Conservation (phyloP, 495 filamentous ascomycete genomes). For the Bryoglossum gracile region DNA sequence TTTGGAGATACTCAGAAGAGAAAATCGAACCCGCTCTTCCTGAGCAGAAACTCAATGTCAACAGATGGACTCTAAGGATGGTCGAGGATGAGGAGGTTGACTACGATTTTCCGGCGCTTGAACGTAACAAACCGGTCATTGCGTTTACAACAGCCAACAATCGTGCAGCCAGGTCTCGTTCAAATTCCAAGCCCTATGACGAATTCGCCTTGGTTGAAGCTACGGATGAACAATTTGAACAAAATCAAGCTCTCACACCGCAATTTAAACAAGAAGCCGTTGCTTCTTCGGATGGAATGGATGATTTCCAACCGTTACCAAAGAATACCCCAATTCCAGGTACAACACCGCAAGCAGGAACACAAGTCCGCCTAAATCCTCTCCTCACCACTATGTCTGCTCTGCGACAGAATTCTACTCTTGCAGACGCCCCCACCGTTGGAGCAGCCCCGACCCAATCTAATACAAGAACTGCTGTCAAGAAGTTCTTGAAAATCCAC, state of each 20-base stretch:
- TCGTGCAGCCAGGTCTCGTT: conserved; percentile 54
- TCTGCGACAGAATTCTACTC: conserved; percentile 45
- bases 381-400: conserved; percentile 45
- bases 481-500: conserved; percentile 68
- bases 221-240: conserved; percentile 63
- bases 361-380: conserved; percentile 37
- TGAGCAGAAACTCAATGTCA: conserved; percentile 68
- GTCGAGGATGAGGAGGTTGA: conserved; percentile 92
- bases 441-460: conserved; percentile 45
- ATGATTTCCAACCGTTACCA: conserved; percentile 29
- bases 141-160: conserved; percentile 93
- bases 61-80: conserved; percentile 89
- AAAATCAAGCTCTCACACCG: conserved; percentile 71
- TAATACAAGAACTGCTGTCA: conserved; percentile 63
- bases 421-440: conserved; percentile 56
- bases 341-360: conserved; percentile 23
- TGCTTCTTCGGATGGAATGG: conserved; percentile 33
- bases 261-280: conserved; percentile 54
- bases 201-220: conserved; percentile 90
- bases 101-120: conserved; percentile 85
- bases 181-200: conserved; percentile 79
- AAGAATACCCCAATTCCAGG: conserved; percentile 39
- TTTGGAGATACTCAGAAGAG: conserved; percentile 85
- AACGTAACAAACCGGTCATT: conserved; percentile 67
- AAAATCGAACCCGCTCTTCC: conserved; percentile 64